Evolutionary conservation across 2,329 filamentous ascomycete species (phyloP).

Genomic region (Clarireedia hainanense): DNA sequence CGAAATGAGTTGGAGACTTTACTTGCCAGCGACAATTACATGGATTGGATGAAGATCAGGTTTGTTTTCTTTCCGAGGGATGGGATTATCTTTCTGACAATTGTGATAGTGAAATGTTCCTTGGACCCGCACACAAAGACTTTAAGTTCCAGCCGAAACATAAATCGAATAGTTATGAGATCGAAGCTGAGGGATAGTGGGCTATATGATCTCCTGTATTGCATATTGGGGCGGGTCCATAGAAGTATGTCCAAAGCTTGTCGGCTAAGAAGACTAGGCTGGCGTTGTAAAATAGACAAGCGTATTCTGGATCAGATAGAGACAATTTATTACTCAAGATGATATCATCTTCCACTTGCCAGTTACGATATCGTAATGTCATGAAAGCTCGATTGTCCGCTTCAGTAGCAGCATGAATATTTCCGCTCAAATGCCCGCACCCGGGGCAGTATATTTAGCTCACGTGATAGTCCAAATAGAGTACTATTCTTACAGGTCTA

Average conservation of each 20-base stretch:
- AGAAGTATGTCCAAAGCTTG: not conserved
- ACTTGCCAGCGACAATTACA: conserved; percentile 82
- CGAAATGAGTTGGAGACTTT: conserved; percentile 91
- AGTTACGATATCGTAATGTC: no score
- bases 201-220: not conserved
- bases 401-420: no score
- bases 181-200: conserved; percentile 61
- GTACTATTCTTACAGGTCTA: not conserved
- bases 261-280: no score
- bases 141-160: conserved; percentile 98
- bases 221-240: not conserved
- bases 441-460: not conserved
- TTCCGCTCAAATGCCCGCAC: no score
- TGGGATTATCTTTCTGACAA: not conserved
- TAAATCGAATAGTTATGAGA: conserved; percentile 86
- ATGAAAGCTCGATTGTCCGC: no score
- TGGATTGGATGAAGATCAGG: conserved; percentile 99
- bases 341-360: no score
- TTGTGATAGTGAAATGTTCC: conserved; percentile 78
- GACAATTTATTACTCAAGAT: no score
- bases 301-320: no score
- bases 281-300: no score
- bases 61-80: conserved; percentile 39
- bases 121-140: conserved; percentile 79
- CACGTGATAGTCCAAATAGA: not conserved